phyloP scores from a whole-genome alignment of 352 stramenopile species.

The Pythium apleroticum region DNA sequence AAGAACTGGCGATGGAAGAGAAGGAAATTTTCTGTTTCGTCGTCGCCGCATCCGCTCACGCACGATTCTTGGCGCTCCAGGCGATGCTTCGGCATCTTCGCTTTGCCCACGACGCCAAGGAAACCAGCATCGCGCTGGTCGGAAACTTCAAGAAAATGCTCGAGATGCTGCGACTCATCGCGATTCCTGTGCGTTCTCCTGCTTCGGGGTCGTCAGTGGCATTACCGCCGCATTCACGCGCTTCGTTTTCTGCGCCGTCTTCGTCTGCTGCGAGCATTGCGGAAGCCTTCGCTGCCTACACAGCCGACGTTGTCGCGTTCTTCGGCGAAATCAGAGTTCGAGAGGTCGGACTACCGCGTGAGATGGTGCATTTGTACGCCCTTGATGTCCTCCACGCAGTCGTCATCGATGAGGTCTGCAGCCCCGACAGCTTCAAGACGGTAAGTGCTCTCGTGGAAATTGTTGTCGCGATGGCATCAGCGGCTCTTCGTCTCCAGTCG shows the following conservation, averaged over 20 bases:
- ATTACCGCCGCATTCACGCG: conserved; percentile 1
- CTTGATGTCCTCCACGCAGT: conserved; percentile 55
- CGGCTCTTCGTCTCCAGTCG: conserved; percentile 38
- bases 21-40: conserved; percentile 64
- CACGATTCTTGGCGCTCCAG: conserved; percentile 49
- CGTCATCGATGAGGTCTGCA: conserved; percentile 31
- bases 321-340: conserved; percentile 22
- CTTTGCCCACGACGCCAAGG: conserved; percentile 32
- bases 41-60: conserved; percentile 35
- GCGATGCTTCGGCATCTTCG: conserved; percentile 33
- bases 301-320: conserved; percentile 32
- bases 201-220: background rate
- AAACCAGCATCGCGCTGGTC: conserved; percentile 15
- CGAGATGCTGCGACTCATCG: conserved; percentile 22
- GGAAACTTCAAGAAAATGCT: conserved; percentile 22
- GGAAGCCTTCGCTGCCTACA: conserved; percentile 19
- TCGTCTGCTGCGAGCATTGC: conserved; percentile 16
- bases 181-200: background rate
- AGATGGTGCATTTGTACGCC: conserved; percentile 46
- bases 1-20: conserved; percentile 45
- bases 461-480: conserved; percentile 50
- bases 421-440: conserved; percentile 32
- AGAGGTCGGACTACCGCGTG: conserved; percentile 21
- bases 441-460: conserved; percentile 40
- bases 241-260: conserved; percentile 20